Conservation (phyloP, 306 rosid genomes). For the Cercis canadensis region DNA sequence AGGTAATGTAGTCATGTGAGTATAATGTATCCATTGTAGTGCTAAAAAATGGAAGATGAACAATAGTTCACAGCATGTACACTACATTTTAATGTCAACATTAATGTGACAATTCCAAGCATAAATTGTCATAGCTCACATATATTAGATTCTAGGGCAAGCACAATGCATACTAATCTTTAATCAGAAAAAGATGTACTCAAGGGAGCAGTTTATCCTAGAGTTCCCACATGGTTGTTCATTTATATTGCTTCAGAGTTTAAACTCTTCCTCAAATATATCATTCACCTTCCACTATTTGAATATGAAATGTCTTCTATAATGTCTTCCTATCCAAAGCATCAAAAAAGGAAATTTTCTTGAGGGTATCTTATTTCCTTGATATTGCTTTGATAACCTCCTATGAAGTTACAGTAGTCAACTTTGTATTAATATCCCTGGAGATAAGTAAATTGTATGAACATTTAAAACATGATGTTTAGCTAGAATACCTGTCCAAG, state of each 20-base stretch:
- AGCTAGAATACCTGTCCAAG: slow-evolving; percentile 80
- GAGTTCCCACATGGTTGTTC: too few species aligned
- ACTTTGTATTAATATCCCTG: not conserved
- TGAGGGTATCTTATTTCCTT: slow-evolving; percentile 85
- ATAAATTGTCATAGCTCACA: too few species aligned
- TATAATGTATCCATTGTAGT: too few species aligned
- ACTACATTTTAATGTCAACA: too few species aligned
- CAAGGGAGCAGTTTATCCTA: too few species aligned
- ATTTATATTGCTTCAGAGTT: not conserved
- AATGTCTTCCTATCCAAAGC: slow-evolving; percentile 82
- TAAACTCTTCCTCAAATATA: not conserved
- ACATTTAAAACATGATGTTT: slow-evolving; percentile 1
- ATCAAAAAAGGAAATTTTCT: slow-evolving; percentile 84
- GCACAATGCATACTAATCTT: too few species aligned
- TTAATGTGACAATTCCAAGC: too few species aligned
- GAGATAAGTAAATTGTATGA: not conserved
- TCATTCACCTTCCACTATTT: slow-evolving; percentile 32
- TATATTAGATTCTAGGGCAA: too few species aligned
- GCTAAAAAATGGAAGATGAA: too few species aligned
- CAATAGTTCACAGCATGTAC: too few species aligned
- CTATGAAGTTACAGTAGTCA: slow-evolving; percentile 42
- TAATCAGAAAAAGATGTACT: too few species aligned
- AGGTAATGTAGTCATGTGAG: too few species aligned
- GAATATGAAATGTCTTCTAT: slow-evolving; percentile 72
- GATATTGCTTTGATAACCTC: slow-evolving; percentile 97